These are phyloP conservation scores for Cladorrhinum sp. DNA, from an alignment of 2,329 filamentous ascomycete genomes.

Conservation along the genomic window DNA sequence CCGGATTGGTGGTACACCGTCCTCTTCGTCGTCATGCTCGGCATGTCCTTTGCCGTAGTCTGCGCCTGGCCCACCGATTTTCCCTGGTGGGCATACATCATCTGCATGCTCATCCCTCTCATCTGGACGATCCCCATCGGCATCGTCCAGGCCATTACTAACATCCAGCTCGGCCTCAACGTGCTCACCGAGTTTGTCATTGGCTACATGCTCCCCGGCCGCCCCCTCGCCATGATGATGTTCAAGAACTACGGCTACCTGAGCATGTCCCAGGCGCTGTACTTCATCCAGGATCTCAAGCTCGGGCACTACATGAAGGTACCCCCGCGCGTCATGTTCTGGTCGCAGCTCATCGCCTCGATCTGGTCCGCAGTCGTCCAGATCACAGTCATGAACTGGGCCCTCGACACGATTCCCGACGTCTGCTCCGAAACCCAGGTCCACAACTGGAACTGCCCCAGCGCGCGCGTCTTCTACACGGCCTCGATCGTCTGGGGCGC, in stretches of 20 bases:
- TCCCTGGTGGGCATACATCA: conserved; percentile 55
- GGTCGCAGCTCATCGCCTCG: conserved; percentile 56
- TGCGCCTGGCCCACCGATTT: conserved; percentile 55
- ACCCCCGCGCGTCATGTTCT: conserved; percentile 60
- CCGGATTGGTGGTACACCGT: conserved; percentile 58
- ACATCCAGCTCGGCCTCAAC: conserved; percentile 64
- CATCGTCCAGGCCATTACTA: conserved; percentile 59
- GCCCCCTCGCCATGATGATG: conserved; percentile 71
- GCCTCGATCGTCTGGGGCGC: conserved; percentile 70
- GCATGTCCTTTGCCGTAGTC: conserved; percentile 52
- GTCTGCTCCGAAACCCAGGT: conserved; percentile 56
- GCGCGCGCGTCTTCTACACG: conserved; percentile 60
- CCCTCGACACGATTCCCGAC: conserved; percentile 57
- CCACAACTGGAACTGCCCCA: conserved; percentile 55
- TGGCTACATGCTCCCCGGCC: conserved; percentile 69
- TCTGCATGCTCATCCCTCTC: conserved; percentile 56
- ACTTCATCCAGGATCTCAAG: conserved; percentile 64
- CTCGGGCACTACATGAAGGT: conserved; percentile 67
- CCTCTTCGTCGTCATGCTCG: conserved; percentile 52
- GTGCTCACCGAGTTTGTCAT: conserved; percentile 71
- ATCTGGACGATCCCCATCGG: conserved; percentile 60
- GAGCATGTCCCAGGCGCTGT: conserved; percentile 63
- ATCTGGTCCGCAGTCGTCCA: conserved; percentile 61
- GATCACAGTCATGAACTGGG: conserved; percentile 65
- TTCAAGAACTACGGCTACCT: conserved; percentile 74